A percentile compares a stretch with the other conserved stretches of the same genome.
Conservation (phyloP, 768 basidiomycete species). For the Amanita inopinata region DNA sequence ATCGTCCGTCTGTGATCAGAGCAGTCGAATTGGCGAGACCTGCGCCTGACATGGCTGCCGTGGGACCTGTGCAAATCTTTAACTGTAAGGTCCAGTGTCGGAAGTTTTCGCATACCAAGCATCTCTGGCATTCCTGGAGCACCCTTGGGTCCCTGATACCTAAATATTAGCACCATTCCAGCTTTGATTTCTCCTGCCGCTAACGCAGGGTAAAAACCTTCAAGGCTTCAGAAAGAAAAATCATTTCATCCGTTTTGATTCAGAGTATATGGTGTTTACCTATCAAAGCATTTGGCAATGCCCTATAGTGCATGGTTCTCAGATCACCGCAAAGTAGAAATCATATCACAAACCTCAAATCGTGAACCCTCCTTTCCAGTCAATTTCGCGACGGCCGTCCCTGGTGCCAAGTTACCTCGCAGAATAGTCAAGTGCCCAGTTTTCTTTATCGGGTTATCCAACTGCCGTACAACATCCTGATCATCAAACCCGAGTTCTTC, state of each 20-base stretch:
- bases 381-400: constrained; percentile 82
- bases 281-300: constrained; percentile 69
- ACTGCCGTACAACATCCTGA: constrained; percentile 67
- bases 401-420: constrained; percentile 83
- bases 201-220: constrained; percentile 65
- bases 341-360: constrained; percentile 51
- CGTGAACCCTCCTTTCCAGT: constrained; percentile 85
- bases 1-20: constrained; percentile 83
- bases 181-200: constrained; percentile 65
- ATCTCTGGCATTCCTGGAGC: constrained; percentile 90
- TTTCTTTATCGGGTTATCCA: constrained; percentile 74
- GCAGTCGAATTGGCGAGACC: constrained; percentile 72
- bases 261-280: constrained; percentile 24
- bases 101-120: constrained; percentile 23
- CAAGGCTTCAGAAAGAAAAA: constrained; percentile 32
- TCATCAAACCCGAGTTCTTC: constrained; percentile 56
- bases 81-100: neutral
- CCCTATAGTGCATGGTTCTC: constrained; percentile 33
- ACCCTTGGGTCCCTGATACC: constrained; percentile 86
- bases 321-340: neutral
- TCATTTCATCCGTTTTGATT: neutral
- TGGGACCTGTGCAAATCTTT: constrained; percentile 42
- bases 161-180: constrained; percentile 71
- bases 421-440: constrained; percentile 86
- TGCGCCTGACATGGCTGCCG: constrained; percentile 77